Evolutionary conservation across 176 grass and related monocot species (phyloP).

Genomic region (Tillandsia leiboldiana): DNA sequence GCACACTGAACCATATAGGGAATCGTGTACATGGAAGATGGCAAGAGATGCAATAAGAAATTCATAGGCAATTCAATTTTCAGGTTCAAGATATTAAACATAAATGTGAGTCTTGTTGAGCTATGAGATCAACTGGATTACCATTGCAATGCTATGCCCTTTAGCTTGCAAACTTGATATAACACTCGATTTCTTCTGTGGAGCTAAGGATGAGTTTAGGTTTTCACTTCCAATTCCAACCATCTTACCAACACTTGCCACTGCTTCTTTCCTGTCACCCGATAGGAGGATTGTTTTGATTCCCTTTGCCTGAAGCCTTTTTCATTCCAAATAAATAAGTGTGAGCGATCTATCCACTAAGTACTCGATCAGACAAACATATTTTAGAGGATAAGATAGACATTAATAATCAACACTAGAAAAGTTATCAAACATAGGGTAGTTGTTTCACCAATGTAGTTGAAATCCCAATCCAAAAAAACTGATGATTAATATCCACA

Average conservation of each 20-base stretch:
- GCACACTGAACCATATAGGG: neutral
- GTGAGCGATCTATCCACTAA: constrained; percentile 3
- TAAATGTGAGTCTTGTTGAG: neutral
- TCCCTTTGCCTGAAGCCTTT: constrained; percentile 59
- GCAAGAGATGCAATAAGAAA: neutral
- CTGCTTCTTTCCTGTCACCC: constrained; percentile 86
- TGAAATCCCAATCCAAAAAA: neutral
- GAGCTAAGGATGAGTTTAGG: constrained; percentile 54
- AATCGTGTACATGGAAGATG: neutral
- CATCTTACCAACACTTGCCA: constrained; percentile 58
- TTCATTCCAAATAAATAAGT: constrained; percentile 25
- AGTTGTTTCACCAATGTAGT: neutral
- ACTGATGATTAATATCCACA: neutral
- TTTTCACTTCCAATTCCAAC: constrained; percentile 58
- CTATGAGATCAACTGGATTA: constrained; percentile 27
- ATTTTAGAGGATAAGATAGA: neutral
- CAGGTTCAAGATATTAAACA: neutral
- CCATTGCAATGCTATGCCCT: constrained; percentile 71
- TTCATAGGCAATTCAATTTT: neutral
- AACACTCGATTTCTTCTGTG: constrained; percentile 70
- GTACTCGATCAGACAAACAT: constrained; percentile 7
- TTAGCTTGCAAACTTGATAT: constrained; percentile 68
- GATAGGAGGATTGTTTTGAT: constrained; percentile 58
- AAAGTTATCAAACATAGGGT: neutral
- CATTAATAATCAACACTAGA: neutral